These are phyloP conservation scores for Fraxinus americana DNA, from an alignment of 257 asterid species.

Conservation along the genomic window DNA sequence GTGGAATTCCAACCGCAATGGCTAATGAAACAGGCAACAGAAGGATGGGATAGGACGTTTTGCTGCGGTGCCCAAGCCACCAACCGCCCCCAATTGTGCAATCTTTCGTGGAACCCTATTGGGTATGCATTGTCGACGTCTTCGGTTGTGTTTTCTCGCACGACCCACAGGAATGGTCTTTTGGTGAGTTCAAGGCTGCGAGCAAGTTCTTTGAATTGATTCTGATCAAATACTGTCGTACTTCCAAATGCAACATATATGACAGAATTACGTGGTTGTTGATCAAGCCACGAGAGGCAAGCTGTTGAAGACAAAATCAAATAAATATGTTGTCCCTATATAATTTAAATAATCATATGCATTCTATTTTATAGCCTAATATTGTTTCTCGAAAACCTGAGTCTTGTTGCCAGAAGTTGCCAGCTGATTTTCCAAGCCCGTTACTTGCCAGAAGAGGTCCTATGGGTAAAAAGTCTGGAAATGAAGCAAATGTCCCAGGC, in stretches of 20 bases:
- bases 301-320: too few species aligned
- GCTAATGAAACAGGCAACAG: constrained; percentile 31
- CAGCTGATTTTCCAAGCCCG: background rate
- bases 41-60: constrained; percentile 37
- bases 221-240: constrained; percentile 8
- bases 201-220: constrained; percentile 32
- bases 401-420: background rate
- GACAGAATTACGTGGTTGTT: too few species aligned
- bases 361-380: too few species aligned
- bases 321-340: too few species aligned
- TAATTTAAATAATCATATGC: too few species aligned
- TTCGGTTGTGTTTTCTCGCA: constrained; percentile 1
- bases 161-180: constrained; percentile 50
- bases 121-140: background rate
- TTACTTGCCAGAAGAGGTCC: background rate
- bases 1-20: background rate
- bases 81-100: constrained; percentile 10
- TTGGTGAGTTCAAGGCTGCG: too few species aligned
- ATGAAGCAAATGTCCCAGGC: background rate
- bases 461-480: background rate
- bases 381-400: background rate
- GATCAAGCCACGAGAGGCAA: too few species aligned
- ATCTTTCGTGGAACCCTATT: background rate
- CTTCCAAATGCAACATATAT: constrained; percentile 47
- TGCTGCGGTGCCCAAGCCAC: constrained; percentile 43